Evolutionary conservation across 2,329 filamentous ascomycete genomes (phyloP).

Genomic region (Ophiosphaerella herpotricha): DNA sequence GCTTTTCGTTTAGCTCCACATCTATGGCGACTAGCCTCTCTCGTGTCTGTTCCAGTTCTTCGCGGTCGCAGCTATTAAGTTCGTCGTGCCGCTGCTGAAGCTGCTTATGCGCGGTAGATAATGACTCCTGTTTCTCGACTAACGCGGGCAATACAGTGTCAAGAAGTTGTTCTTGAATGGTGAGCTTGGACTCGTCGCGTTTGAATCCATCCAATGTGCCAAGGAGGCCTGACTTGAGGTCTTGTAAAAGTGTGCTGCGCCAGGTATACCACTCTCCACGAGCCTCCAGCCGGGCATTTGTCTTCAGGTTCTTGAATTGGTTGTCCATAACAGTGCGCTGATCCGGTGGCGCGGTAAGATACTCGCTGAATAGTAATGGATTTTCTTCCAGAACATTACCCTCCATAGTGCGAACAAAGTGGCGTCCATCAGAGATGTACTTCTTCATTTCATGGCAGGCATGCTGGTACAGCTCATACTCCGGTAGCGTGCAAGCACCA

Average conservation of each 20-base stretch:
- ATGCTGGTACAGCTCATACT: constrained; percentile 93
- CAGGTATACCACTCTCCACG: constrained; percentile 99
- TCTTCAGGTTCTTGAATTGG: constrained; percentile 97
- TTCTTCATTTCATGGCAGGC: constrained; percentile 94
- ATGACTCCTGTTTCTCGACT: constrained; percentile 61
- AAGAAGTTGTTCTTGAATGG: constrained; percentile 71
- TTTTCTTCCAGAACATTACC: constrained; percentile 87
- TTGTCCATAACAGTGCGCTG: constrained; percentile 89
- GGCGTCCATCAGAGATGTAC: constrained; percentile 91
- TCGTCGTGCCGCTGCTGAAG: constrained; percentile 75
- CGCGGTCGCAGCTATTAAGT: constrained; percentile 77
- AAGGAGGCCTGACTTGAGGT: constrained; percentile 78
- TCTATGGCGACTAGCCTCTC: constrained; percentile 68
- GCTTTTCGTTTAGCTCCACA: constrained; percentile 71
- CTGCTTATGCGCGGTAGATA: constrained; percentile 68
- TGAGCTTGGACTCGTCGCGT: constrained; percentile 69
- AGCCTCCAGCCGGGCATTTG: constrained; percentile 83
- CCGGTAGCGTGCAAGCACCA: constrained; percentile 87
- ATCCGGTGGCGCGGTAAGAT: constrained; percentile 81
- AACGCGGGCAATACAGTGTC: constrained; percentile 69
- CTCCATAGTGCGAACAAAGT: constrained; percentile 89
- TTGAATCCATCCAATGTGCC: constrained; percentile 78
- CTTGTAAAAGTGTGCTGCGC: constrained; percentile 85
- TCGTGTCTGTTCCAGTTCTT: constrained; percentile 76
- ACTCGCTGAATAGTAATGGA: constrained; percentile 88